Evolutionary conservation across 202 grass and related monocot species (phyloP).

Genomic region (Panicum virgatum): DNA sequence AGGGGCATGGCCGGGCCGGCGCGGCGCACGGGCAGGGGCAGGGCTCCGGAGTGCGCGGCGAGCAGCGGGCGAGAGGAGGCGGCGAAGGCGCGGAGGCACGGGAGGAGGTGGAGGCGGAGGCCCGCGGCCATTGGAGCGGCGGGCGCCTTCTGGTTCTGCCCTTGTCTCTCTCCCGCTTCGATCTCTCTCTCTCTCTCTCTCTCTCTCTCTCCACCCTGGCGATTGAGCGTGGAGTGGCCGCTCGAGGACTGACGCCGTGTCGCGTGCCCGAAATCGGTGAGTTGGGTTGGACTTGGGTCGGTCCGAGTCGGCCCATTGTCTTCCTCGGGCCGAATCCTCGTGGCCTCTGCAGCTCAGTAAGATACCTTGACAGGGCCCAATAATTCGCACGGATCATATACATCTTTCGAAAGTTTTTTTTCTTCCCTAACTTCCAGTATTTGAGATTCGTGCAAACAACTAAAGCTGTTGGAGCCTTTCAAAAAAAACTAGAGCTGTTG

Average conservation of each 20-base stretch:
- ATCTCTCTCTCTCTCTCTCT: too few species aligned
- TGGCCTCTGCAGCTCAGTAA: neutral
- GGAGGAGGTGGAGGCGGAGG: conserved; percentile 34
- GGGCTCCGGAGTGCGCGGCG: conserved; percentile 8
- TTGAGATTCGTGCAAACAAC: too few species aligned
- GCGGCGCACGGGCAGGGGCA: conserved; percentile 9
- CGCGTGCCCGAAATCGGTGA: neutral
- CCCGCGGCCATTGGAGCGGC: conserved; percentile 35
- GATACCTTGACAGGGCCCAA: neutral
- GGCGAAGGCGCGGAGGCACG: conserved; percentile 38
- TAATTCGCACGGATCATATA: too few species aligned
- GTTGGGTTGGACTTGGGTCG: too few species aligned
- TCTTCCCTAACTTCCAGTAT: too few species aligned
- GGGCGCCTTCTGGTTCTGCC: neutral
- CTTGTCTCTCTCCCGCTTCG: too few species aligned
- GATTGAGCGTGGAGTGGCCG: neutral
- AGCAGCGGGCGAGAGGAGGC: conserved; percentile 34
- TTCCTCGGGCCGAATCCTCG: neutral
- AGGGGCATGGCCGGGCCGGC: conserved; percentile 22
- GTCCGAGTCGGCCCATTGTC: neutral
- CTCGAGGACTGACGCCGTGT: neutral
- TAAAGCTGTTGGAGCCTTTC: too few species aligned
- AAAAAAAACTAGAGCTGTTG: too few species aligned
- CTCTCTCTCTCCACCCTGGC: neutral
- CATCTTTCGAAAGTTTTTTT: too few species aligned